phyloP scores from a whole-genome alignment of 2,329 filamentous ascomycete genomes.

The Sordariomycetes sp. region DNA sequence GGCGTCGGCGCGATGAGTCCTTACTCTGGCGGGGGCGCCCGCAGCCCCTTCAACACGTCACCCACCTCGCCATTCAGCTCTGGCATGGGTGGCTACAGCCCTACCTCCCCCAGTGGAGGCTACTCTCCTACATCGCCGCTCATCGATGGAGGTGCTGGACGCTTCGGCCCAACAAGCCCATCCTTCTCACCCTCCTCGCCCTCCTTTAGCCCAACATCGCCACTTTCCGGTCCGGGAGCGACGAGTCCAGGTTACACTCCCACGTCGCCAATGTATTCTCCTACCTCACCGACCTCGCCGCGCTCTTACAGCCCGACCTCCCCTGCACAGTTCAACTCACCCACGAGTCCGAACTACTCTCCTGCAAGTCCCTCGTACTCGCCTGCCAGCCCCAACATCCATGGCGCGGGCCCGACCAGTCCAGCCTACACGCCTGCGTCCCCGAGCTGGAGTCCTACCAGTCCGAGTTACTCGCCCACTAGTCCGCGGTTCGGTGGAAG shows the following conservation, averaged over 20 bases:
- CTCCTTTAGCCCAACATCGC: conserved; percentile 54
- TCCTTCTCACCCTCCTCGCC: conserved; percentile 31
- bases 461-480: conserved; percentile 55
- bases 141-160: conserved; percentile 40
- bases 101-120: conserved; percentile 19
- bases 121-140: conserved; percentile 70
- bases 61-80: conserved; percentile 54
- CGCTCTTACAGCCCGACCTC: conserved; percentile 61
- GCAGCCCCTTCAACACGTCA: conserved; percentile 69
- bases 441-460: conserved; percentile 72
- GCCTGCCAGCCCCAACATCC: conserved; percentile 53
- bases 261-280: conserved; percentile 57
- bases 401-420: conserved; percentile 35
- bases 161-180: conserved; percentile 34
- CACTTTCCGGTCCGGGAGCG: conserved; percentile 41
- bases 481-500: conserved; percentile 51
- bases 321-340: conserved; percentile 63
- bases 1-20: conserved; percentile 51
- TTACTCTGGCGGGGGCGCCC: conserved; percentile 50
- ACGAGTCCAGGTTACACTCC: conserved; percentile 55
- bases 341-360: conserved; percentile 47
- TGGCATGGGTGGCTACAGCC: conserved; percentile 26
- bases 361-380: conserved; percentile 62
- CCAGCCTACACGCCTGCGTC: conserved; percentile 62
- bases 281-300: conserved; percentile 48